Conservation (phyloP, 1,139 yeast species). For the Taphrina sp. region DNA sequence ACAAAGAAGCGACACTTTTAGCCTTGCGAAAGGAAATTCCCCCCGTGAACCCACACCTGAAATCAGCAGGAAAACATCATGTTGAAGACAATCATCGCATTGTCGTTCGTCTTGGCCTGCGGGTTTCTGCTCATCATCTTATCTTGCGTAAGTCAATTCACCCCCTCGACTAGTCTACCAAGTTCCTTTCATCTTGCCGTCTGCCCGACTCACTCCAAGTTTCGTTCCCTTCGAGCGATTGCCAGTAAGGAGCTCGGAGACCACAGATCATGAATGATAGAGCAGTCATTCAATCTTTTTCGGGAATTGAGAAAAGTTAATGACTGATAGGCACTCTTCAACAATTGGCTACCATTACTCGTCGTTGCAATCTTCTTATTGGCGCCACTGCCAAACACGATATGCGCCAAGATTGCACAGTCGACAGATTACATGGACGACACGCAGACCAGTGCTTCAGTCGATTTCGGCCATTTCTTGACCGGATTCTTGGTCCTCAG, state of each 20-base stretch:
- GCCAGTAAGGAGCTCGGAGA: too few relatives aligned
- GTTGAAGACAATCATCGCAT: conserved; percentile 54
- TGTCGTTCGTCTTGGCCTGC: conserved; percentile 69
- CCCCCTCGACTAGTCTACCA: too few relatives aligned
- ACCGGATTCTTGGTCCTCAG: conserved; percentile 66
- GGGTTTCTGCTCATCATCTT: conserved; percentile 77
- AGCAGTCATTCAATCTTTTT: too few relatives aligned
- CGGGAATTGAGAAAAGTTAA: too few relatives aligned
- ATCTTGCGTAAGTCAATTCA: conserved; percentile 48
- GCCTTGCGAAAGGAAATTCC: too few relatives aligned
- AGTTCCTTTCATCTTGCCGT: too few relatives aligned
- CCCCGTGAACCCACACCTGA: too few relatives aligned
- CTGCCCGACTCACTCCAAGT: too few relatives aligned
- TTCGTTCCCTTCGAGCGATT: too few relatives aligned
- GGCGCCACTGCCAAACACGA: conserved; percentile 69
- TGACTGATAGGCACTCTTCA: conserved; percentile 54
- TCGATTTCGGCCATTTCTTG: conserved; percentile 65
- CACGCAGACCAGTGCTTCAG: conserved; percentile 43
- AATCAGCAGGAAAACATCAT: conserved; percentile 1
- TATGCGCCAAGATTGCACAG: conserved; percentile 48
- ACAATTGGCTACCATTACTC: conserved; percentile 74
- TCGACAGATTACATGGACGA: conserved; percentile 46
- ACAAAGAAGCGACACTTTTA: too few relatives aligned
- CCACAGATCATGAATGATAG: too few relatives aligned
- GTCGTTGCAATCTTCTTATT: conserved; percentile 53